These are phyloP conservation scores for Pholiota adiposa DNA, from an alignment of 1,284 basidiomycete genomes.

Conservation along the genomic window DNA sequence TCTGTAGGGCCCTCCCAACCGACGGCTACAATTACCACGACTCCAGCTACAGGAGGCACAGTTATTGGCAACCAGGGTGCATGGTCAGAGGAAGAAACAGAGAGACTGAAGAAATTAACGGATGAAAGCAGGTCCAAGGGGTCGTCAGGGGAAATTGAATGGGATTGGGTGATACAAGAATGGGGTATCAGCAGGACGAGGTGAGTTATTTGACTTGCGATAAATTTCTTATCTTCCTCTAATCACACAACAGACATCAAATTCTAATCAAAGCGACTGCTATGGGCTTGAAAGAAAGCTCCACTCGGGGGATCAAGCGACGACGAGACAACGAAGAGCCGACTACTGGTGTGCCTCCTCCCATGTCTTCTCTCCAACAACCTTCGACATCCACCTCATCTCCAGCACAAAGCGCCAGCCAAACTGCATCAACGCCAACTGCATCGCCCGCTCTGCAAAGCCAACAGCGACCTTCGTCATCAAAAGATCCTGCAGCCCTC, in stretches of 20 bases:
- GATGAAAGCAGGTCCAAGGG: constrained; percentile 61
- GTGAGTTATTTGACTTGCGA: constrained; percentile 38
- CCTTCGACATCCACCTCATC: constrained; percentile 24
- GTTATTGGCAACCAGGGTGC: constrained; percentile 64
- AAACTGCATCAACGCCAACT: constrained; percentile 38
- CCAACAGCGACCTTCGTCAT: constrained; percentile 39
- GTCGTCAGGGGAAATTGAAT: constrained; percentile 63
- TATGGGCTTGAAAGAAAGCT: constrained; percentile 75
- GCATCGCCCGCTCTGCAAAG: constrained; percentile 44
- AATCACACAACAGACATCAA: constrained; percentile 57
- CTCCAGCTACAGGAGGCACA: constrained; percentile 37
- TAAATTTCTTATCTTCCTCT: not conserved
- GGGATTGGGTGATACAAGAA: constrained; percentile 74
- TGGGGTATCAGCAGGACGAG: constrained; percentile 75
- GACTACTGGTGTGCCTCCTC: constrained; percentile 10
- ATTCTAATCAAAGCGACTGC: constrained; percentile 77
- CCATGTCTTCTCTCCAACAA: constrained; percentile 25
- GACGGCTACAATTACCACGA: constrained; percentile 34
- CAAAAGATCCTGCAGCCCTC: constrained; percentile 26
- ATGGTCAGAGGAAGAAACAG: constrained; percentile 78
- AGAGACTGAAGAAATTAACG: constrained; percentile 63
- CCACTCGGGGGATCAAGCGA: constrained; percentile 64
- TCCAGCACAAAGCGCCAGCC: constrained; percentile 31
- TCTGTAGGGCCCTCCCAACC: constrained; percentile 22
- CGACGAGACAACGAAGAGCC: constrained; percentile 44